Base-by-base conservation (phyloP, 1,139 yeast species). In the Hyphopichia khmerensis region DNA sequence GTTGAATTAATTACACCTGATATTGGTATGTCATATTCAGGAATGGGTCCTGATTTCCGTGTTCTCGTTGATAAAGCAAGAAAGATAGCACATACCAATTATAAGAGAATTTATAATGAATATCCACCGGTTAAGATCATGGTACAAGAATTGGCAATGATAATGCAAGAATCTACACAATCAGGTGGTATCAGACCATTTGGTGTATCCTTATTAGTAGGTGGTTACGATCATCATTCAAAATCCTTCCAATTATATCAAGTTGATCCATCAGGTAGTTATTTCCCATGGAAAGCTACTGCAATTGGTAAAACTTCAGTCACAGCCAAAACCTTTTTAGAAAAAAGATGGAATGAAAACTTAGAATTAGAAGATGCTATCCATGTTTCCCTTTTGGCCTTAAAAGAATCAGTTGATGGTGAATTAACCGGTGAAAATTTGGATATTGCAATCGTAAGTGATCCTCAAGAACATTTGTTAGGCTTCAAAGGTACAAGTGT, bases 281-380 rank as follows among this genome's bases (percentile, higher is more conserved):
- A 87, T 65, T 95, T 89, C 78, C 98, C 99, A n/a, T 95, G 99
- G 99, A 93, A 93, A 67, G 99, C 99, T 24, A 93, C 99, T 3
- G 98, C 99, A 24, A 93, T 95, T 56, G 99, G 99, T 49, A 91
- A 90, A 63, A 95, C 96, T 24, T 83, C 96, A 5, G 82, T 83
- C 35, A 87, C 95, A 8, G 99, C 99, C 31, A 93, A 95, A 72
- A 93, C 99, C 1, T 95, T 95, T 59, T 73, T 95, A 60, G 99
- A 95, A 64, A 95, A 95, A 72, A 84, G 99, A 69, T 95, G 98
- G 97, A 91, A 90, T 60, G 95, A 90, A 52, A 96, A 93, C 62
- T 75, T 95, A 60, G 99, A 95, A 69, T 76, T 95, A 49, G 99
- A 95, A 69, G 99, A 95, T 64, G 99, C 98, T 41, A 89, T 95